These are phyloP conservation scores for Mycena alexandri DNA, from an alignment of 768 basidiomycete genomes.

Conservation along the genomic window DNA sequence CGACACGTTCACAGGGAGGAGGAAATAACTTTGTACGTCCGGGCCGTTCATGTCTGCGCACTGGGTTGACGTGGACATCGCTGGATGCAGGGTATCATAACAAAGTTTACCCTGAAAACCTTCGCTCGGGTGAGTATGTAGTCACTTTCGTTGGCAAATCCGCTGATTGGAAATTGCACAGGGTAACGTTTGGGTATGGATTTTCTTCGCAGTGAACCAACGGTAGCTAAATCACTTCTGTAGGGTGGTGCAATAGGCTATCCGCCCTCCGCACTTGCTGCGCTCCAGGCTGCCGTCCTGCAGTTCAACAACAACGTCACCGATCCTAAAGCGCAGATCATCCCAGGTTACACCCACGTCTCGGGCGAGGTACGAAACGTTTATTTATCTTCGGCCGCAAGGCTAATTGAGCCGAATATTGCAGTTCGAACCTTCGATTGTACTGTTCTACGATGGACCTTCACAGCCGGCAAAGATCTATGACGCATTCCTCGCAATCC, in stretches of 20 bases:
- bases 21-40: constrained; percentile 66
- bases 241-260: constrained; percentile 64
- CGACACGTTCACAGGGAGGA: constrained; percentile 59
- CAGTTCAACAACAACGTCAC: constrained; percentile 56
- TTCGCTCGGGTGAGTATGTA: constrained; percentile 55
- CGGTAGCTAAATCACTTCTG: neutral
- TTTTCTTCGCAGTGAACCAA: neutral
- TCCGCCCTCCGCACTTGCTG: constrained; percentile 39
- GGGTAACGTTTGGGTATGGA: constrained; percentile 68
- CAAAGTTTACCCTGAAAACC: constrained; percentile 65
- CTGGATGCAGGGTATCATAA: constrained; percentile 64
- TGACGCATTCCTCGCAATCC: constrained; percentile 63
- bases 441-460: constrained; percentile 73
- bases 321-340: constrained; percentile 65
- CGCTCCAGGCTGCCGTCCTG: constrained; percentile 51
- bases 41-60: no score
- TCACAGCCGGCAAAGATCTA: constrained; percentile 62
- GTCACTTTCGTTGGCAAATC: neutral
- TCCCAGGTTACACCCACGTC: constrained; percentile 59
- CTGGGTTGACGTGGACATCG: neutral
- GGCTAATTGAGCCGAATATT: constrained; percentile 4
- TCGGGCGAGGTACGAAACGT: constrained; percentile 47
- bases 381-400: neutral
- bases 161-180: neutral
- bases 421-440: constrained; percentile 42